Evolutionary conservation across 345 rosid genomes (phyloP).

Genomic region (Eutrema japonicum): DNA sequence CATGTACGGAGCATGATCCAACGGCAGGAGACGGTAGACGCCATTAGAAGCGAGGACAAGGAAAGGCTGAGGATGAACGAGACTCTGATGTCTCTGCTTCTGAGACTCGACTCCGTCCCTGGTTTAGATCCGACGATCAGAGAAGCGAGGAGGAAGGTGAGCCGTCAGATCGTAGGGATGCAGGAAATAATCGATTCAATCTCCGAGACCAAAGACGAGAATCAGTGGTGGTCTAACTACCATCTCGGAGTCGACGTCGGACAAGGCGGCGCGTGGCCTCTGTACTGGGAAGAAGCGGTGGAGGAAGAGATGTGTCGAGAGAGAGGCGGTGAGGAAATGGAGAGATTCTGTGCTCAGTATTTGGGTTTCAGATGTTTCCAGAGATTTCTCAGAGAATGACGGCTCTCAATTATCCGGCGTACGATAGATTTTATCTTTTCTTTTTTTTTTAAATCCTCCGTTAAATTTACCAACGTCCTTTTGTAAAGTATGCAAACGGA

Average conservation of each 20-base stretch:
- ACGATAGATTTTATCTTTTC: not conserved
- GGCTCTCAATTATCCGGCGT: not conserved
- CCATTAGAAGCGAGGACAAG: constrained; percentile 58
- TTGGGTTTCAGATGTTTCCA: constrained; percentile 89
- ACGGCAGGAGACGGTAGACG: constrained; percentile 82
- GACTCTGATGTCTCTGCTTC: constrained; percentile 72
- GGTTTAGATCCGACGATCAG: constrained; percentile 73
- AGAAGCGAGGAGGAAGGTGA: constrained; percentile 84
- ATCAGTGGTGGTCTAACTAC: constrained; percentile 37
- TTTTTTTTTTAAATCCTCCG: not conserved
- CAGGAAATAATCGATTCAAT: constrained; percentile 84
- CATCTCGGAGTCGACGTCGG: constrained; percentile 22
- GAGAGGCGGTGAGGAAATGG: constrained; percentile 86
- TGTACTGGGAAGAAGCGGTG: constrained; percentile 61
- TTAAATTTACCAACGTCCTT: not conserved
- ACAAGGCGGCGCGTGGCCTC: constrained; percentile 43
- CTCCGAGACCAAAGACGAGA: constrained; percentile 47
- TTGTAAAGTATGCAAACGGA: not conserved
- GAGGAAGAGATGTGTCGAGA: constrained; percentile 69
- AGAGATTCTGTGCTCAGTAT: constrained; percentile 76
- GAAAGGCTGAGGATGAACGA: constrained; percentile 85
- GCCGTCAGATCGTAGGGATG: constrained; percentile 78
- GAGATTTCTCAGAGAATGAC: constrained; percentile 68
- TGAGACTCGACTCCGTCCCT: constrained; percentile 80
- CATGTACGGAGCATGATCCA: constrained; percentile 70